phyloP scores from a whole-genome alignment of 2,329 filamentous ascomycete genomes.

The Penicillium vulpinum region DNA sequence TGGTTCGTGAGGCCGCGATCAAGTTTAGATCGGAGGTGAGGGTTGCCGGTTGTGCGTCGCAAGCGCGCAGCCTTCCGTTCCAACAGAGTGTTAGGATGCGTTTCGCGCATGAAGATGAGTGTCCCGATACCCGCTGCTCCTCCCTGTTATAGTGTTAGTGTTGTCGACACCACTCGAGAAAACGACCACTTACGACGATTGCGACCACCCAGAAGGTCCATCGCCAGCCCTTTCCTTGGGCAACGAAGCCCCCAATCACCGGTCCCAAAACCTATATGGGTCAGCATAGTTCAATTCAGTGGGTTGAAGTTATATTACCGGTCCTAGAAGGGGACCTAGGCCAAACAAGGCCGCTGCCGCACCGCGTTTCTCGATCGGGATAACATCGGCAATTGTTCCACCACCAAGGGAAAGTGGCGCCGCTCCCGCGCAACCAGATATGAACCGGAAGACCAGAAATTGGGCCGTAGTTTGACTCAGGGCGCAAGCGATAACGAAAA shows the following conservation, averaged over 20 bases:
- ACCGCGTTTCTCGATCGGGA: background rate
- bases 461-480: conserved; percentile 44
- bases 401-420: conserved; percentile 53
- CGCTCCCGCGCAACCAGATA: conserved; percentile 32
- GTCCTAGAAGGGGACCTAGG: background rate
- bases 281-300: background rate
- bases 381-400: conserved; percentile 44
- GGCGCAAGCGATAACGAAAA: conserved; percentile 54
- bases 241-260: background rate
- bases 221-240: conserved; percentile 42
- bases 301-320: background rate
- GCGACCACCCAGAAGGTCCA: conserved; percentile 29
- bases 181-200: conserved; percentile 17
- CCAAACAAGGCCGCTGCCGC: background rate
- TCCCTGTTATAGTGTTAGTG: conserved; percentile 7
- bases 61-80: background rate
- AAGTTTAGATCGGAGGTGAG: conserved; percentile 22
- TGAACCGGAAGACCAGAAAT: conserved; percentile 35
- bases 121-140: conserved; percentile 27
- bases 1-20: conserved; percentile 10
- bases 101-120: conserved; percentile 47
- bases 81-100: conserved; percentile 17
- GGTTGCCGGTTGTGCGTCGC: background rate
- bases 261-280: background rate
- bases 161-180: background rate